These are phyloP conservation scores for Pleurotus ostreatus DNA, from an alignment of 768 basidiomycete species.

Conservation along the genomic window DNA sequence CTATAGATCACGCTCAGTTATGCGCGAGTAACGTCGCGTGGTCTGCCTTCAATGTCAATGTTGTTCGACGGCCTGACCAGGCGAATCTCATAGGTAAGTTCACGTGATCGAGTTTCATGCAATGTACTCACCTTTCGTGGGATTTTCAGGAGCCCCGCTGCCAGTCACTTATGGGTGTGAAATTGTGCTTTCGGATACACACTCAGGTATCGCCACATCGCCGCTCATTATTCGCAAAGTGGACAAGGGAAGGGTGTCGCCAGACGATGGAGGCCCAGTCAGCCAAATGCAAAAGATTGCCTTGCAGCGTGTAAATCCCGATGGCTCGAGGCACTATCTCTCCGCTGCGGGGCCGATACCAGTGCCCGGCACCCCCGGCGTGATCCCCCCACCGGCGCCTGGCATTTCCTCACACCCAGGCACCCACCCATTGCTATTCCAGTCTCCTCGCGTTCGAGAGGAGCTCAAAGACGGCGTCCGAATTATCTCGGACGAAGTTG, in stretches of 20 bases:
- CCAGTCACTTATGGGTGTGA: slow-evolving; percentile 92
- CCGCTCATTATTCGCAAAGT: slow-evolving; percentile 89
- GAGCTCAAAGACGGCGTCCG: slow-evolving; percentile 77
- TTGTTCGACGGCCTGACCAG: slow-evolving; percentile 72
- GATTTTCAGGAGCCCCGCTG: slow-evolving; percentile 57
- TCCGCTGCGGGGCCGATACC: slow-evolving; percentile 79
- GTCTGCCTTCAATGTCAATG: slow-evolving; percentile 94
- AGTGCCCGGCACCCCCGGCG: slow-evolving; percentile 63
- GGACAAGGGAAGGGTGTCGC: slow-evolving; percentile 82
- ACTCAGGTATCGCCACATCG: slow-evolving; percentile 81
- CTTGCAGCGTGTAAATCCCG: slow-evolving; percentile 75
- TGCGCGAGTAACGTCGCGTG: slow-evolving; percentile 89
- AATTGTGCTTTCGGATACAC: slow-evolving; percentile 79
- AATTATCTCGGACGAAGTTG: slow-evolving; percentile 81
- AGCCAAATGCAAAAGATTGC: slow-evolving; percentile 98
- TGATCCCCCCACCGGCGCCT: slow-evolving; percentile 65
- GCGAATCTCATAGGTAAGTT: slow-evolving; percentile 61
- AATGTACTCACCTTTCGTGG: slow-evolving; percentile 33
- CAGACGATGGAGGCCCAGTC: slow-evolving; percentile 88
- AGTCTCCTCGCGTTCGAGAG: slow-evolving; percentile 74
- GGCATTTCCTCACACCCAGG: slow-evolving; percentile 73
- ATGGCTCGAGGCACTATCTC: slow-evolving; percentile 82
- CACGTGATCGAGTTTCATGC: slow-evolving; percentile 44
- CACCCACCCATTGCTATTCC: slow-evolving; percentile 77
- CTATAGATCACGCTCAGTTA: slow-evolving; percentile 76